Evolutionary conservation across 192 early-diverging fungal genomes (phyloP), one percentile per base, ranked within the genome.

Genomic region (Entomortierella beljakovae): DNA sequence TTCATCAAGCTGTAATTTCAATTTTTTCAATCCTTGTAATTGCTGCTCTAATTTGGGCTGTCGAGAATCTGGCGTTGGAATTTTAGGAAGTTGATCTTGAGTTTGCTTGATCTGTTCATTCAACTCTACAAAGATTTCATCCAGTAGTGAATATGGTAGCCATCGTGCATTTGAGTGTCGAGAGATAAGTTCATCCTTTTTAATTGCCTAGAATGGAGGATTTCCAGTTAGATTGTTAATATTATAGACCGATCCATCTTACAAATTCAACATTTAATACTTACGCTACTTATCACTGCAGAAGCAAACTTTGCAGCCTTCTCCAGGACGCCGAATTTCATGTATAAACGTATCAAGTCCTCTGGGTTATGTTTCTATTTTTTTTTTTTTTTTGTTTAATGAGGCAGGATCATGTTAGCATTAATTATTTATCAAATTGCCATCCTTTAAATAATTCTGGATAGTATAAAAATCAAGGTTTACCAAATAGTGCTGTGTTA

Each of bases 401-500:
- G 16, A 25, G 32, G 13, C 16, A 53, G 15, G 23, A n/a, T 40
- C 9, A 35, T n/a, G 34, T 10, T 15, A 57, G 11, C 55, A n/a
- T 57, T 28, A 8, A 11, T 43, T 43, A 16, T 18, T 23, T 6
- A 49, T n/a, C n/a, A 46, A 28, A 37, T 6, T 13, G 15, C 25
- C 37, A 49, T 43, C 29, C 23, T 67, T 18, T 8, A n/a, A 3
- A 46, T 3, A 3, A 8, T 18, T 16, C 20, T 50, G 49, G 49
- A 53, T 23, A 57, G 50, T n/a, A 22, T 23, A 15, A n/a, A 23
- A 7, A 15, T 31, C 11, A 26, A 15, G 32, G 26, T 46, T 32
- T 79, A 79, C 75, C 59, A 69, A 38, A 34, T 79, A 79, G 22
- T 79, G 75, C 38, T 49, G 67, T 0, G 52, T 79, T 35, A 79